phyloP scores from a whole-genome alignment of 2,329 filamentous ascomycete species.

The Aotearoamyces nothofagi region DNA sequence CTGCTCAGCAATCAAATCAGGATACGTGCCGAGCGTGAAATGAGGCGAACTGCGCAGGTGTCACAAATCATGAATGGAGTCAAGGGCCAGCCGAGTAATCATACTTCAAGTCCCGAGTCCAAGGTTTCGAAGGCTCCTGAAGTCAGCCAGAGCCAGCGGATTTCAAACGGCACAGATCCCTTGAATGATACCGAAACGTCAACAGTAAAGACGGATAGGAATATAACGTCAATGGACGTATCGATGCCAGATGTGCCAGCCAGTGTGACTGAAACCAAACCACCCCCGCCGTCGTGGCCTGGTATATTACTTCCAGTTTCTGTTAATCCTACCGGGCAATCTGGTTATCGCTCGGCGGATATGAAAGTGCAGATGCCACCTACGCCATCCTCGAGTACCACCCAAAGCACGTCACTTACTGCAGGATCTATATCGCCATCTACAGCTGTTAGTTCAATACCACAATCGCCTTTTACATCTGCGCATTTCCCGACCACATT shows the following conservation, averaged over 20 bases:
- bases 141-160: too few relatives aligned
- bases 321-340: slow-evolving; percentile 1
- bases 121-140: too few relatives aligned
- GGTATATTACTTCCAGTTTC: slow-evolving; percentile 5
- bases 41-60: too few relatives aligned
- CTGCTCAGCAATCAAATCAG: slow-evolving; percentile 16
- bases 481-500: slow-evolving; percentile 28
- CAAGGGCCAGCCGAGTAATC: too few relatives aligned
- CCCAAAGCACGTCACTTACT: slow-evolving; percentile 19
- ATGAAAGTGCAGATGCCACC: slow-evolving; percentile 38
- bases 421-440: slow-evolving; percentile 27
- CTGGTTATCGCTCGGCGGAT: slow-evolving; percentile 10
- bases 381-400: slow-evolving; percentile 27
- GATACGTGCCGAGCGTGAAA: slow-evolving; percentile 9
- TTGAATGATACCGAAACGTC: too few relatives aligned
- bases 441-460: slow-evolving; percentile 26
- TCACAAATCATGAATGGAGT: too few relatives aligned
- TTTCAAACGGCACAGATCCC: too few relatives aligned
- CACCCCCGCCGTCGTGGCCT: slow-evolving; percentile 17
- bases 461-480: slow-evolving; percentile 35
- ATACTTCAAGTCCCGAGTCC: too few relatives aligned
- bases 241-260: slow-evolving; percentile 14
- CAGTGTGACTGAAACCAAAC: slow-evolving; percentile 9
- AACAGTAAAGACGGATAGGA: too few relatives aligned
- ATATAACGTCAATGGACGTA: slow-evolving; percentile 11